Conservation (phyloP, 805 yeast species). For the Candida insectalens region DNA sequence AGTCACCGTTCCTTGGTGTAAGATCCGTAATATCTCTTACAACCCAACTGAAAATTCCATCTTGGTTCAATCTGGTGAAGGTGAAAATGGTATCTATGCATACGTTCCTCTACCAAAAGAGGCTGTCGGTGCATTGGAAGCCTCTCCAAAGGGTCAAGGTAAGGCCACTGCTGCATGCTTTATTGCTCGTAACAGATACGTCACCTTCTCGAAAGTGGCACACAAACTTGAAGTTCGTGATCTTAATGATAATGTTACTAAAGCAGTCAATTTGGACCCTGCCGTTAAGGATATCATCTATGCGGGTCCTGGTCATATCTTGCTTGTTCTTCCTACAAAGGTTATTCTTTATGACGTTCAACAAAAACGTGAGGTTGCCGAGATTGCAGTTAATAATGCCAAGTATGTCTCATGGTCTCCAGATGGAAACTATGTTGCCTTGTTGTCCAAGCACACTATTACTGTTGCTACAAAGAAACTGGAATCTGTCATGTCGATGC, state of each 20-base stretch:
- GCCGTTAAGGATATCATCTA: constrained; percentile 61
- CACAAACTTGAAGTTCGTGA: constrained; percentile 77
- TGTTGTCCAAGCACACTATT: constrained; percentile 85
- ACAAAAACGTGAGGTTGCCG: constrained; percentile 72
- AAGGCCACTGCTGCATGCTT: constrained; percentile 80
- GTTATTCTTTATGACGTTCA: constrained; percentile 87
- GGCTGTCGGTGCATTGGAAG: constrained; percentile 89
- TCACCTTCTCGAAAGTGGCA: constrained; percentile 56
- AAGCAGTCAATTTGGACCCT: constrained; percentile 59
- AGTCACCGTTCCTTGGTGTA: constrained; percentile 78
- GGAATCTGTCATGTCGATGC: constrained; percentile 73
- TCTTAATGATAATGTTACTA: constrained; percentile 72
- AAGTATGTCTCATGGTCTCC: constrained; percentile 86
- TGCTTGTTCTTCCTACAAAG: constrained; percentile 60
- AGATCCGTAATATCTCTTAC: constrained; percentile 75
- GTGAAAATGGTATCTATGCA: constrained; percentile 58
- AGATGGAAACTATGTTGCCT: constrained; percentile 81
- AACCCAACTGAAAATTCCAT: constrained; percentile 89
- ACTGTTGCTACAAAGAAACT: constrained; percentile 76
- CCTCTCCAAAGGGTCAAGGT: constrained; percentile 70
- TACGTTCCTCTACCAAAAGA: constrained; percentile 74
- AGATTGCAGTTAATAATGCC: constrained; percentile 62
- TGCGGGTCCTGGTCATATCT: constrained; percentile 77
- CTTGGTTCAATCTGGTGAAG: constrained; percentile 71
- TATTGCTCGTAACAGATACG: constrained; percentile 92